A percentile compares a stretch with the other conserved stretches of the same genome.
Conservation (phyloP, 2,329 filamentous ascomycete species). For the Arthrinium phaeospermum region DNA sequence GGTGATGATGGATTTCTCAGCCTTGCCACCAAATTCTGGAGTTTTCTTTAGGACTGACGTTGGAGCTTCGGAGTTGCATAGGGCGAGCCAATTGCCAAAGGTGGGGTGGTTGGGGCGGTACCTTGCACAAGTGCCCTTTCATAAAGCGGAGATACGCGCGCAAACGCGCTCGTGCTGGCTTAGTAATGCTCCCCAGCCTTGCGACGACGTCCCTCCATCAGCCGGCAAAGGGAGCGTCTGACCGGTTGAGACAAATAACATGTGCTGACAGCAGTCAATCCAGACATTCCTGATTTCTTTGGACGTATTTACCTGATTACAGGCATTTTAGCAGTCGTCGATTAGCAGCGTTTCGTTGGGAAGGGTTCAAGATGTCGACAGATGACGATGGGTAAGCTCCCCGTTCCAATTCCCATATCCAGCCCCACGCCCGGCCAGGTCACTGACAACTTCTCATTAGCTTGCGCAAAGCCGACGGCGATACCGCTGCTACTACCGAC, state of each 20-base stretch:
- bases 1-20: constrained; percentile 46
- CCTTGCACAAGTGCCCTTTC: constrained; percentile 14
- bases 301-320: not conserved
- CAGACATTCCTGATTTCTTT: not conserved
- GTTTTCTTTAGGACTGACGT: constrained; percentile 7
- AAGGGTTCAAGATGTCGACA: not conserved
- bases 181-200: constrained; percentile 12
- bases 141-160: constrained; percentile 1
- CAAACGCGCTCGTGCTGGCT: not conserved
- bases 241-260: constrained; percentile 27
- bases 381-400: not conserved
- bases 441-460: constrained; percentile 20
- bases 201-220: constrained; percentile 5
- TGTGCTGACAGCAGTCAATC: not conserved
- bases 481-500: constrained; percentile 25
- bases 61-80: not conserved
- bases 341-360: not conserved
- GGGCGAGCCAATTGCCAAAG: not conserved
- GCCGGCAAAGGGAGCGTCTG: constrained; percentile 24
- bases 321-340: not conserved
- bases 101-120: not conserved
- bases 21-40: constrained; percentile 45
- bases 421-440: not conserved
- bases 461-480: constrained; percentile 26
- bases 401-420: not conserved